phyloP scores from a whole-genome alignment of 768 basidiomycete genomes.

The Russula compacta region DNA sequence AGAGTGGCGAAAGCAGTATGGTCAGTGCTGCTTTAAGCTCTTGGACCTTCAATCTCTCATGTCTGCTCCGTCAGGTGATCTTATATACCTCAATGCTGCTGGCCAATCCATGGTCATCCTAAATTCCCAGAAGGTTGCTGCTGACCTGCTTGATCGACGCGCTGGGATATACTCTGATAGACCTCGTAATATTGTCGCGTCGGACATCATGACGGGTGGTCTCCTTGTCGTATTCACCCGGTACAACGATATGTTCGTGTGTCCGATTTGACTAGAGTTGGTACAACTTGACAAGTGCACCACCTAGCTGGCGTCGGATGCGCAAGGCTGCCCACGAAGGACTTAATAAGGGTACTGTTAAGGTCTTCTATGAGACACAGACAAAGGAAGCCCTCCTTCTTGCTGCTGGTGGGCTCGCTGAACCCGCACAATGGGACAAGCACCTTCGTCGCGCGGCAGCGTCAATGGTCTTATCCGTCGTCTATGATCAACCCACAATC shows the following conservation, averaged over 20 bases:
- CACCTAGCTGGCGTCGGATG: slow-evolving; percentile 29
- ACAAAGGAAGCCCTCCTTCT: slow-evolving; percentile 27
- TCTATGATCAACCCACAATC: slow-evolving; percentile 21
- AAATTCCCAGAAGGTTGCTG: slow-evolving; percentile 23
- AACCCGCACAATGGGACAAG: slow-evolving; percentile 27
- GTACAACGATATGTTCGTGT: slow-evolving; percentile 15
- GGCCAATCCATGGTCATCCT: slow-evolving; percentile 23
- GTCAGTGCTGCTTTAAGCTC: not conserved
- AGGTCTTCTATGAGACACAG: slow-evolving; percentile 24
- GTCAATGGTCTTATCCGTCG: slow-evolving; percentile 25
- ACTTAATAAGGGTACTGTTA: slow-evolving; percentile 23
- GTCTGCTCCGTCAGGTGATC: not conserved
- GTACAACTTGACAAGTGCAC: not conserved
- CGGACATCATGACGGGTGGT: slow-evolving; percentile 18
- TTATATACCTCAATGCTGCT: slow-evolving; percentile 21
- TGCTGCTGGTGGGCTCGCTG: slow-evolving; percentile 23
- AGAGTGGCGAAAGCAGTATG: slow-evolving; percentile 14
- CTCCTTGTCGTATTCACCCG: slow-evolving; percentile 16
- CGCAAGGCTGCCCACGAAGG: slow-evolving; percentile 30
- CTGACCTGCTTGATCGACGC: slow-evolving; percentile 27
- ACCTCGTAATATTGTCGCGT: slow-evolving; percentile 15
- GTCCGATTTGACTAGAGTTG: not conserved
- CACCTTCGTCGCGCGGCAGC: slow-evolving; percentile 26
- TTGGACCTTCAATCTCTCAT: not conserved
- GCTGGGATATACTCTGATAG: slow-evolving; percentile 26